Percentiles rank a stretch among this genome's conserved stretches.
Conservation (phyloP, 495 filamentous ascomycete genomes). For the Cercophora samala region DNA sequence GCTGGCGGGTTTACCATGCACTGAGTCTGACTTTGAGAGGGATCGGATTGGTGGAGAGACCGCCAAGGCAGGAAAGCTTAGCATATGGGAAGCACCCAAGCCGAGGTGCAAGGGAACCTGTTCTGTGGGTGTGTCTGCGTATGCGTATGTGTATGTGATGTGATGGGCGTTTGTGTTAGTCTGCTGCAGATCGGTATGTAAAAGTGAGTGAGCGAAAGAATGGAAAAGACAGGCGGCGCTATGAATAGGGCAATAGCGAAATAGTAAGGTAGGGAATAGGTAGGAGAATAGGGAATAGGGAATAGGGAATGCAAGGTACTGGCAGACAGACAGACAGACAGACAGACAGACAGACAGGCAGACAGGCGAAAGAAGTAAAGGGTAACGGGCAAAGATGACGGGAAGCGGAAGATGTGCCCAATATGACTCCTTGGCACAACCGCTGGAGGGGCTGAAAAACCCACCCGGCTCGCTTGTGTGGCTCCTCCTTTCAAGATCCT, state of each 20-base stretch:
- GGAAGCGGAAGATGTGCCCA: constrained; percentile 23
- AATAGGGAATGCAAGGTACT: constrained; percentile 5
- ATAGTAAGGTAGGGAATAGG: constrained; percentile 6
- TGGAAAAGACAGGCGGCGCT: background rate
- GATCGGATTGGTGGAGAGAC: constrained; percentile 16
- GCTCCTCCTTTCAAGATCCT: background rate
- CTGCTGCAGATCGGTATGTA: background rate
- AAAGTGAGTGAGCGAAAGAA: background rate
- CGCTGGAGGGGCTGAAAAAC: constrained; percentile 25
- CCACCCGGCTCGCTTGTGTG: constrained; percentile 11
- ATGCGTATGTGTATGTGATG: too few relatives aligned
- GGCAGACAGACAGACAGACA: background rate
- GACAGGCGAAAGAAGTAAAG: constrained; percentile 12
- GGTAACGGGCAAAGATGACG: constrained; percentile 16
- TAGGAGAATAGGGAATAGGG: constrained; percentile 5
- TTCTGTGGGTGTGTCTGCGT: background rate
- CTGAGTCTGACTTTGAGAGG: background rate
- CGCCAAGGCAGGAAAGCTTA: constrained; percentile 24
- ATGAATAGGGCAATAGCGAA: constrained; percentile 10
- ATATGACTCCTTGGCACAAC: constrained; percentile 6
- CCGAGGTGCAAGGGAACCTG: constrained; percentile 4
- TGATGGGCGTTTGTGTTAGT: background rate
- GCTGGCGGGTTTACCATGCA: background rate
- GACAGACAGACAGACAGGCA: too few relatives aligned
- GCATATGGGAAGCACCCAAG: constrained; percentile 20